Percentiles rank a stretch among this genome's conserved stretches.
Evolutionary conservation across 768 basidiomycete species (phyloP).

Genomic region (Galerina marginata): DNA sequence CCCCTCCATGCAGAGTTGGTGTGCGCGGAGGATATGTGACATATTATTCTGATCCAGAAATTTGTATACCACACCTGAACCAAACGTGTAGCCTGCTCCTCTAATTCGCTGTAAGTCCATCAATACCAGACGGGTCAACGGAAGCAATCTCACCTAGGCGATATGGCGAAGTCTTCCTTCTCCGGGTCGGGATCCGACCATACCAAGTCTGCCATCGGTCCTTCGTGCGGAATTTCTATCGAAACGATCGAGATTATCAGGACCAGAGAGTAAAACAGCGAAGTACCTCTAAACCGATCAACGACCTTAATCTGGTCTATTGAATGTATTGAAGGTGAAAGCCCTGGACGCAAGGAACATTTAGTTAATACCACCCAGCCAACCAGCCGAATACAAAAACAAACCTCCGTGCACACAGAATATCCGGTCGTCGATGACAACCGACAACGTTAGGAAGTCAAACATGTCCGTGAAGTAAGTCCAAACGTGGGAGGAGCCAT

Average conservation of each 20-base stretch:
- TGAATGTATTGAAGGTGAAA: slow-evolving; percentile 97
- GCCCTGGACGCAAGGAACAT: slow-evolving; percentile 52
- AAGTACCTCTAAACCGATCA: slow-evolving; percentile 92
- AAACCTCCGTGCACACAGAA: slow-evolving; percentile 98
- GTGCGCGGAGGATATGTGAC: slow-evolving; percentile 96
- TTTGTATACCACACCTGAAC: slow-evolving; percentile 96
- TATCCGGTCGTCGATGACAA: slow-evolving; percentile 98
- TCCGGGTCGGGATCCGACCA: slow-evolving; percentile 99
- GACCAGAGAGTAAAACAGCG: slow-evolving; percentile 22
- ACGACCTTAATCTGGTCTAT: slow-evolving; percentile 99
- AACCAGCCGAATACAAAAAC: slow-evolving; percentile 17
- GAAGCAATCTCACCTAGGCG: slow-evolving; percentile 74
- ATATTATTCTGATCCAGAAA: slow-evolving; percentile 96
- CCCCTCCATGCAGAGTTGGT: slow-evolving; percentile 99
- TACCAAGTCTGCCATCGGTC: slow-evolving; percentile 99
- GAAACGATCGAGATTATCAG: slow-evolving; percentile 26
- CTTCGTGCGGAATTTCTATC: slow-evolving; percentile 97
- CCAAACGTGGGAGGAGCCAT: slow-evolving; percentile 96
- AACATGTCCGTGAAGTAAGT: slow-evolving; percentile 99
- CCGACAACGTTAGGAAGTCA: slow-evolving; percentile 95
- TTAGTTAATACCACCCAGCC: neutral
- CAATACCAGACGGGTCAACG: slow-evolving; percentile 15
- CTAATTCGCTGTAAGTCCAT: slow-evolving; percentile 47
- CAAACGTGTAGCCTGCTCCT: slow-evolving; percentile 98
- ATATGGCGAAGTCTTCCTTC: slow-evolving; percentile 99